These are phyloP conservation scores for Halocafeteria seosinensis DNA, from an alignment of 108 stramenopile genomes.

Conservation along the genomic window DNA sequence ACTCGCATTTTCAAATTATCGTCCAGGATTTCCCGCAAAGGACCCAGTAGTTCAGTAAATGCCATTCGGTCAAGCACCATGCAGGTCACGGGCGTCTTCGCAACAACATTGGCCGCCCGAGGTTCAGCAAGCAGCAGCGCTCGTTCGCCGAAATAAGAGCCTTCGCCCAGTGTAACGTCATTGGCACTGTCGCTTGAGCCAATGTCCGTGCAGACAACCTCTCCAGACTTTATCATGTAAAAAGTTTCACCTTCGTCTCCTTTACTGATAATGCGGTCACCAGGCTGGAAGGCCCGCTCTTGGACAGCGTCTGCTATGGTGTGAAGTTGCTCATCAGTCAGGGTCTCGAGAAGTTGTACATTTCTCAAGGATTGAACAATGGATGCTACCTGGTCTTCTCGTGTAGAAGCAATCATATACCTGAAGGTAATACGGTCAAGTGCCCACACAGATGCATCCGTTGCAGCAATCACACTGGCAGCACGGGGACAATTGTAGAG, in stretches of 20 bases:
- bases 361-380: neutral
- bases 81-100: neutral
- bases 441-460: neutral
- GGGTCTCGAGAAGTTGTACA: neutral
- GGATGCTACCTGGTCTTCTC: neutral
- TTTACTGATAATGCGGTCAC: neutral
- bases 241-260: conserved; percentile 29
- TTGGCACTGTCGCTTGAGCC: neutral
- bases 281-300: neutral
- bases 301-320: neutral
- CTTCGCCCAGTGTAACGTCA: conserved; percentile 11
- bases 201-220: conserved; percentile 27
- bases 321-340: neutral
- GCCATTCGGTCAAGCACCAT: conserved; percentile 2
- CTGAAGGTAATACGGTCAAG: conserved; percentile 29
- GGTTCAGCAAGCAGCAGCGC: conserved; percentile 22
- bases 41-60: conserved; percentile 22
- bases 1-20: conserved; percentile 17
- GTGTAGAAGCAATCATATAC: conserved; percentile 11
- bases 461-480: conserved; percentile 5
- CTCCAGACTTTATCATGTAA: conserved; percentile 53
- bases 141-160: conserved; percentile 27
- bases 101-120: conserved; percentile 20
- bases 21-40: conserved; percentile 20
- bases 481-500: conserved; percentile 26